Percentiles rank a stretch among this genome's conserved stretches.
phyloP scores from a whole-genome alignment of 345 rosid species.

The Salix suchowensis region DNA sequence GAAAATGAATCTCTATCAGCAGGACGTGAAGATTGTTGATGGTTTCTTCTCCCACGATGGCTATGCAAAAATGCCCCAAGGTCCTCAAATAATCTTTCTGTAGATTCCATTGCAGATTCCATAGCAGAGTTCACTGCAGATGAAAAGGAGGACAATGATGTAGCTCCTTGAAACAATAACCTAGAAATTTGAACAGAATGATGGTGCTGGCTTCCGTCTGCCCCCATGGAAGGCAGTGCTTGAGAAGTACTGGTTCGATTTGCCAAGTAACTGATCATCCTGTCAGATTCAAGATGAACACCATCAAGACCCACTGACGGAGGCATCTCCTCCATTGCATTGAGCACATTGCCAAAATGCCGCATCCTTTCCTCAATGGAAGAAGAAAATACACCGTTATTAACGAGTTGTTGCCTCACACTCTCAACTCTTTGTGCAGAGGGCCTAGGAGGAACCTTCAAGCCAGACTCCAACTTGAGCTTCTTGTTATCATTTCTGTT shows the following conservation, averaged over 20 bases:
- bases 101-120: slow-evolving; percentile 32
- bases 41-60: slow-evolving; percentile 25
- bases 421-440: slow-evolving; percentile 49
- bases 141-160: slow-evolving; percentile 34
- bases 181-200: slow-evolving; percentile 27
- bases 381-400: slow-evolving; percentile 23
- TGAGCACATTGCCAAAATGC: slow-evolving; percentile 34
- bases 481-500: slow-evolving; percentile 11
- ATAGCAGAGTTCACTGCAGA: slow-evolving; percentile 28
- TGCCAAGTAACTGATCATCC: slow-evolving; percentile 8
- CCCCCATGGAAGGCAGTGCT: background rate
- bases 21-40: slow-evolving; percentile 16
- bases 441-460: slow-evolving; percentile 54
- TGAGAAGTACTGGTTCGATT: slow-evolving; percentile 1
- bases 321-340: slow-evolving; percentile 25
- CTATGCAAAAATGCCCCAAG: slow-evolving; percentile 35
- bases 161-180: slow-evolving; percentile 24
- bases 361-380: slow-evolving; percentile 33
- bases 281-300: slow-evolving; percentile 12
- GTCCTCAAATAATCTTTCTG: slow-evolving; percentile 30
- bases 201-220: slow-evolving; percentile 9
- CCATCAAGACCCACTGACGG: slow-evolving; percentile 25
- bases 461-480: slow-evolving; percentile 28
- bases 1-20: slow-evolving; percentile 27
- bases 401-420: slow-evolving; percentile 40